Conservation (phyloP, 2,329 filamentous ascomycete genomes). For the Cercospora citrullina region DNA sequence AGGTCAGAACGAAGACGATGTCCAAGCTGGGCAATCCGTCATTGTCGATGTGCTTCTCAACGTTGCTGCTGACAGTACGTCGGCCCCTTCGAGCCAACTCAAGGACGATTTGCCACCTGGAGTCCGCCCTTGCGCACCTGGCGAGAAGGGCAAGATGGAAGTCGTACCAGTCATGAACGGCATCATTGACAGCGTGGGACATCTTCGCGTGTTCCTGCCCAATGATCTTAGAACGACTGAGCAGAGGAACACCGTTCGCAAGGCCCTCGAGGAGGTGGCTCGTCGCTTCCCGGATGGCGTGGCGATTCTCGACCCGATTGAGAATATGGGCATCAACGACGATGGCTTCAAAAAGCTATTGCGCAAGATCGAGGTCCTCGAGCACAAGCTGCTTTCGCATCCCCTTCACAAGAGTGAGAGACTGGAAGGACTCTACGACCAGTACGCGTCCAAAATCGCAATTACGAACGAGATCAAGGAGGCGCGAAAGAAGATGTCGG, state of each 20-base stretch:
- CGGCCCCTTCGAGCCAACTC: constrained; percentile 32
- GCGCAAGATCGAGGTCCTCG: constrained; percentile 91
- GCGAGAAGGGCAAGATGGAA: constrained; percentile 70
- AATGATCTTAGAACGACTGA: constrained; percentile 68
- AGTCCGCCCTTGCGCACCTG: constrained; percentile 60
- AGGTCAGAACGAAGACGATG: constrained; percentile 65
- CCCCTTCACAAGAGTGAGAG: constrained; percentile 88
- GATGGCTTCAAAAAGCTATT: constrained; percentile 91
- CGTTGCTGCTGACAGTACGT: constrained; percentile 60
- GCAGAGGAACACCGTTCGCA: constrained; percentile 68
- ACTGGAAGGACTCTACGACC: constrained; percentile 79
- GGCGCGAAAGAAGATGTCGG: constrained; percentile 81
- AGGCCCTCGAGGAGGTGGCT: constrained; percentile 73
- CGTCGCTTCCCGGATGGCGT: constrained; percentile 90
- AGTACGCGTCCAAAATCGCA: constrained; percentile 79
- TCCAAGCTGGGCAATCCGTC: constrained; percentile 72
- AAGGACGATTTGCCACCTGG: constrained; percentile 61
- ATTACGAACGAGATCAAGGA: constrained; percentile 78
- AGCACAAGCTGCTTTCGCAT: constrained; percentile 84
- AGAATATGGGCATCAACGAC: constrained; percentile 93
- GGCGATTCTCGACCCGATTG: constrained; percentile 84
- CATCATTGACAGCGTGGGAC: constrained; percentile 80
- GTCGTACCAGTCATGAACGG: constrained; percentile 83
- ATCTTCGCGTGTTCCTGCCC: constrained; percentile 80
- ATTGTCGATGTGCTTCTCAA: constrained; percentile 79